Evolutionary conservation across 257 asterid species (phyloP).

Genomic region (Nicotiana attenuata): DNA sequence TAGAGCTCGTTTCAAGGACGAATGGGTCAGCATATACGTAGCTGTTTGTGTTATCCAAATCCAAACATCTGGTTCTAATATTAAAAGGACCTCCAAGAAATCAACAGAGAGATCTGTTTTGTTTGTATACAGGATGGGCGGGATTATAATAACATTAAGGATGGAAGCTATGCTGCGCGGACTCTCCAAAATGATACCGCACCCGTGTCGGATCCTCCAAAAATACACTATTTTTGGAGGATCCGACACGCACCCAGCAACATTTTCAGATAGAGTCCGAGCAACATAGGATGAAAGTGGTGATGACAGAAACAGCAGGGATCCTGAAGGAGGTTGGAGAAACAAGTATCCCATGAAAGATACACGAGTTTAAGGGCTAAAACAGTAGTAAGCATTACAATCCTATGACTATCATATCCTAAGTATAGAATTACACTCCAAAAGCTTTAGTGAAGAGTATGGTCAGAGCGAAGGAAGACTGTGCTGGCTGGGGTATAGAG

Average conservation of each 20-base stretch:
- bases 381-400: not conserved
- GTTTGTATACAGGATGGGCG: not conserved
- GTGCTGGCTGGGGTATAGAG: not conserved
- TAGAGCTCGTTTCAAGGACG: not conserved
- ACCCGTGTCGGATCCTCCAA: no score
- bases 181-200: no score
- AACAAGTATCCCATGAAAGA: not conserved
- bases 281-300: no score
- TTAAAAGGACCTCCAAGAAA: not conserved
- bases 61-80: not conserved
- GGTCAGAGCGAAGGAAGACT: not conserved
- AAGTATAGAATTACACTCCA: not conserved
- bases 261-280: no score
- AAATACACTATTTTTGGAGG: no score
- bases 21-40: not conserved
- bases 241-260: no score
- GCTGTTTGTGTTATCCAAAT: not conserved
- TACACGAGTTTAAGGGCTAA: not conserved
- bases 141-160: not conserved
- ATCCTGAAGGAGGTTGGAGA: not conserved
- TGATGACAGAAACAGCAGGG: not conserved
- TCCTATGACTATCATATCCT: not conserved
- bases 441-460: not conserved
- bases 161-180: no score
- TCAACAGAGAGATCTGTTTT: not conserved